phyloP scores from a whole-genome alignment of 202 grass and related monocot species.

The Schoenoplectus tabernaemontani region DNA sequence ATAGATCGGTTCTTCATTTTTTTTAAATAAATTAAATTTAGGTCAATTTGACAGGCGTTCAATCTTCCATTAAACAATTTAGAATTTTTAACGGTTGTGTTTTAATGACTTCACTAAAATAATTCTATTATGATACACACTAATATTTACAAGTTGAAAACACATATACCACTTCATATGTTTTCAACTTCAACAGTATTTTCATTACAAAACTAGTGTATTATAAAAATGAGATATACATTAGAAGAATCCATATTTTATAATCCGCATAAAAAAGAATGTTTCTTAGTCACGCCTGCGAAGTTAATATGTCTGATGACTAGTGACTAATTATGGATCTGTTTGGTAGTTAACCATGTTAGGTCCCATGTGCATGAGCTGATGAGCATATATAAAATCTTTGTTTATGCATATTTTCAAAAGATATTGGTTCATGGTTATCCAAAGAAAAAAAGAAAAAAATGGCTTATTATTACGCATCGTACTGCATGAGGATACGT shows the following conservation, averaged over 20 bases:
- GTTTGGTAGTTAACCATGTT: background rate
- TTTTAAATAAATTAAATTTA: no score
- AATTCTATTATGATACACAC: no score
- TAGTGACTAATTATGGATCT: background rate
- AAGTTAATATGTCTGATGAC: background rate
- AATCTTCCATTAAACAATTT: background rate
- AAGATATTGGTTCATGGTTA: background rate
- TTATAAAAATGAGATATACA: background rate
- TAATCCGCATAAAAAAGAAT: background rate
- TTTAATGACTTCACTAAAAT: background rate
- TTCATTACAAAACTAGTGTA: background rate
- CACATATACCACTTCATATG: background rate
- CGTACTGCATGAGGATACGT: background rate
- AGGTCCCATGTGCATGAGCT: background rate
- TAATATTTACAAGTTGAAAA: background rate
- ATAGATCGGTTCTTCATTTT: no score
- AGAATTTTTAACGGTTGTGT: no score
- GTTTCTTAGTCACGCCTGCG: background rate
- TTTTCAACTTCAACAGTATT: background rate
- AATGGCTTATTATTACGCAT: background rate
- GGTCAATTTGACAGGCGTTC: no score
- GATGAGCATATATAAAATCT: background rate
- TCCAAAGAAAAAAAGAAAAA: background rate
- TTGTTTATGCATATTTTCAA: background rate
- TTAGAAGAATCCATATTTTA: background rate